These are phyloP conservation scores for Garcia nutans DNA, from an alignment of 345 rosid genomes.

Conservation along the genomic window DNA sequence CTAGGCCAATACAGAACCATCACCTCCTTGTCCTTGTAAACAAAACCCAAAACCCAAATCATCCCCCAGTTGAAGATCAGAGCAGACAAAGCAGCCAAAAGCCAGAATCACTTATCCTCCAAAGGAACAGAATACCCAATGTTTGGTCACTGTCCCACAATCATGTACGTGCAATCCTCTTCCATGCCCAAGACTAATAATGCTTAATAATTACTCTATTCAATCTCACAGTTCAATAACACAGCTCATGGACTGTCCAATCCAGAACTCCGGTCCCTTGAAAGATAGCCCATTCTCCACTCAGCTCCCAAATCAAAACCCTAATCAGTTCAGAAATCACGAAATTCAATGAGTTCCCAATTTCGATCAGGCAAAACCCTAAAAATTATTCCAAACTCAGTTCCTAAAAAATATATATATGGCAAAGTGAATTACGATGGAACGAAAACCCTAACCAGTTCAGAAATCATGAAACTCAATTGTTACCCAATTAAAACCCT, in stretches of 20 bases:
- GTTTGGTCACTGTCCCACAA: constrained; percentile 20
- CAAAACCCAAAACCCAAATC: constrained; percentile 29
- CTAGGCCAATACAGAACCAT: constrained; percentile 32
- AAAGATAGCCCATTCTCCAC: constrained; percentile 23
- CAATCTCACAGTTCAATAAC: constrained; percentile 28
- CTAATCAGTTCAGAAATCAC: constrained; percentile 24
- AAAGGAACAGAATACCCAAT: constrained; percentile 15
- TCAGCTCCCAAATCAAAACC: constrained; percentile 26
- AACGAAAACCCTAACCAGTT: constrained; percentile 30
- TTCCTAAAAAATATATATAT: too few species aligned
- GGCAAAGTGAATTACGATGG: not conserved
- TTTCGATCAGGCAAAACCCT: constrained; percentile 40
- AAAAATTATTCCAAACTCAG: constrained; percentile 18
- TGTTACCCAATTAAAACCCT: constrained; percentile 33
- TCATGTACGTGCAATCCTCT: constrained; percentile 40
- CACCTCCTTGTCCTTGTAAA: constrained; percentile 29
- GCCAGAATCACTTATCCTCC: constrained; percentile 18
- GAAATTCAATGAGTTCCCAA: constrained; percentile 25
- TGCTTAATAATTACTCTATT: constrained; percentile 15
- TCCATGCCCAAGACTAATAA: constrained; percentile 40
- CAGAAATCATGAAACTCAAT: constrained; percentile 23
- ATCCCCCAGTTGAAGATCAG: constrained; percentile 30
- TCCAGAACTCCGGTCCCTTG: constrained; percentile 18
- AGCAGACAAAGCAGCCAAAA: constrained; percentile 18
- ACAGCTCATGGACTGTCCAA: constrained; percentile 20